Base-by-base conservation (phyloP, 2,329 filamentous ascomycete species). In the Fusarium fujikuroi region DNA sequence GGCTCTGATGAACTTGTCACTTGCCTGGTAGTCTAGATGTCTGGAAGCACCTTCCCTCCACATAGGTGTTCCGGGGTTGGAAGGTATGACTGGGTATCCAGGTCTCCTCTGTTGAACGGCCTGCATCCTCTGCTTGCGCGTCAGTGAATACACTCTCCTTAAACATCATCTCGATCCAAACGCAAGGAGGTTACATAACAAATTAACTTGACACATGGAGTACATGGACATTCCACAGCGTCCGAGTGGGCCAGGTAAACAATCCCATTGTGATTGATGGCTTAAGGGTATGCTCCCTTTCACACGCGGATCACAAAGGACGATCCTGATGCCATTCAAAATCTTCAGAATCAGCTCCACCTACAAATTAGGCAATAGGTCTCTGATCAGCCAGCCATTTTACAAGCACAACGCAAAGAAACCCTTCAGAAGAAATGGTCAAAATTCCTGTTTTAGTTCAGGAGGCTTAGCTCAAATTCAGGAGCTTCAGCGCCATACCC, bases 101-200 rank as follows among this genome's bases (percentile, higher is more conserved):
- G 30, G 30, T 52, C n/a, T 28, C 9, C 11, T 37, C 19, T 53
- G 34, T 53, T 53, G 23, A 37, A 37, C 34, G 8, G 23, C 37
- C 47, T 23, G 18, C 32, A 34, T 69, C 40, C 25, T 30, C 25
- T 52, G 36, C 44, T 66, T 49, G 44, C 37, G 39, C 19, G 42
- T 68, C 43, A 59, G 46, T 50, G 25, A 52, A 25, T 15, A 23
- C 37, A 21, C n/a, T 46, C 32, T 28, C 50, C 47, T 67, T 25
- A 47, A 39, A 40, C 40, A 42, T 60, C 60, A 65, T 72, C 67
- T 60, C 44, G 44, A 60, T 63, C 36, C 36, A 54, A 43, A 44
- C 39, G 65, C 42, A 60, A 28, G 47, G 52, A 44, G 69, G 49
- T 44, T 30, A n/a, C 49, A 57, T 15, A 34, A 47, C 15, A 43